These are phyloP conservation scores for Geum urbanum DNA, from an alignment of 306 rosid genomes.

Conservation along the genomic window DNA sequence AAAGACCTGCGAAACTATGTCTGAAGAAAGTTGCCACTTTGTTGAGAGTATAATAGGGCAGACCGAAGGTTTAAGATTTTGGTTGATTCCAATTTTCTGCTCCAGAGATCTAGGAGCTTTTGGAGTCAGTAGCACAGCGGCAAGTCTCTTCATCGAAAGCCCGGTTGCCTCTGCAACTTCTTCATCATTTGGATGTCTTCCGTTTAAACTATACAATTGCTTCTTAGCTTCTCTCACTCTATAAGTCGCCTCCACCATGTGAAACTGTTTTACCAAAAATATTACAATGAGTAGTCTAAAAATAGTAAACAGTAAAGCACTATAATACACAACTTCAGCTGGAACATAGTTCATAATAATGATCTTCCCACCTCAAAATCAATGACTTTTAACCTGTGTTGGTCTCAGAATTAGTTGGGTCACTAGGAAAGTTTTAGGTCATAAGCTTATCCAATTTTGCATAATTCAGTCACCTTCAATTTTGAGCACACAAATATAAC, in stretches of 20 bases:
- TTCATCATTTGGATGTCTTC: slow-evolving; percentile 76
- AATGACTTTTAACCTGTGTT: neutral
- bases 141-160: slow-evolving; percentile 84
- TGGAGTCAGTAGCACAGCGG: slow-evolving; percentile 79
- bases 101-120: slow-evolving; percentile 93
- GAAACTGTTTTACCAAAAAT: slow-evolving; percentile 54
- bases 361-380: neutral
- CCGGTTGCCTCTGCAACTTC: slow-evolving; percentile 86
- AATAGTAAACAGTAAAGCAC: neutral
- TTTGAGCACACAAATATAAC: neutral
- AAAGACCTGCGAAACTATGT: neutral
- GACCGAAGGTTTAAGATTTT: slow-evolving; percentile 85
- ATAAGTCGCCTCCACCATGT: slow-evolving; percentile 94
- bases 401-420: neutral
- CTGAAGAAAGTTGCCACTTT: neutral
- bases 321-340: neutral
- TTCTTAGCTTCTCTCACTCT: slow-evolving; percentile 86
- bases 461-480: neutral
- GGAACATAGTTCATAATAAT: neutral
- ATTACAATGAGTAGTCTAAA: slow-evolving; percentile 19
- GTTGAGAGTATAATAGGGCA: slow-evolving; percentile 31
- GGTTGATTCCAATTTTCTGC: slow-evolving; percentile 82
- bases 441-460: neutral
- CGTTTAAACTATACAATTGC: slow-evolving; percentile 63
- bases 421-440: neutral